Conservation (phyloP, 1,284 basidiomycete species). For the Serendipita sp. region DNA sequence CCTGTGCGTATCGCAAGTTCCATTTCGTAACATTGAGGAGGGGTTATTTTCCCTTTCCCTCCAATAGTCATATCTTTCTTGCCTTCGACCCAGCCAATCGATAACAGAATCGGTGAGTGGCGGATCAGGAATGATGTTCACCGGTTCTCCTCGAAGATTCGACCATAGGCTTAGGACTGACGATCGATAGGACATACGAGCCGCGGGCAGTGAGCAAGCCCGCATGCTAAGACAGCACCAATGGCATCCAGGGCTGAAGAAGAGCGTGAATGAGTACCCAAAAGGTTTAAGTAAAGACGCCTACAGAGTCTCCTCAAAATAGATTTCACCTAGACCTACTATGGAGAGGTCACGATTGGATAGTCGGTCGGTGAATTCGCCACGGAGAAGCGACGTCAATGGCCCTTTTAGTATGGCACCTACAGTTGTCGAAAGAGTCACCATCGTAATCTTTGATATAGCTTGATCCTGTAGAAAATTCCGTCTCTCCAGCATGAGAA, state of each 20-base stretch:
- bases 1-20: too few species aligned
- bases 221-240: not conserved
- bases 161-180: too few species aligned
- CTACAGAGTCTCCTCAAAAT: not conserved
- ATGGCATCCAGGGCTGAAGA: not conserved
- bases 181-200: too few species aligned
- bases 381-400: not conserved
- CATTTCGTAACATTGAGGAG: too few species aligned
- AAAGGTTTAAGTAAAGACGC: not conserved
- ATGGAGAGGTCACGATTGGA: not conserved
- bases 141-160: too few species aligned
- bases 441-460: not conserved
- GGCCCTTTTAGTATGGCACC: not conserved
- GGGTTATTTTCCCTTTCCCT: too few species aligned
- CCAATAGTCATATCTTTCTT: too few species aligned
- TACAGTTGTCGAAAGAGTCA: not conserved
- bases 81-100: too few species aligned
- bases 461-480: not conserved
- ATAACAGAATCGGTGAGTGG: too few species aligned
- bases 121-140: too few species aligned
- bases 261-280: not conserved
- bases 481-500: not conserved
- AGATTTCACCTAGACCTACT: not conserved
- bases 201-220: not conserved
- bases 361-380: not conserved